phyloP scores from a whole-genome alignment of 305 asterid genomes.

The Solanum chacoense region DNA sequence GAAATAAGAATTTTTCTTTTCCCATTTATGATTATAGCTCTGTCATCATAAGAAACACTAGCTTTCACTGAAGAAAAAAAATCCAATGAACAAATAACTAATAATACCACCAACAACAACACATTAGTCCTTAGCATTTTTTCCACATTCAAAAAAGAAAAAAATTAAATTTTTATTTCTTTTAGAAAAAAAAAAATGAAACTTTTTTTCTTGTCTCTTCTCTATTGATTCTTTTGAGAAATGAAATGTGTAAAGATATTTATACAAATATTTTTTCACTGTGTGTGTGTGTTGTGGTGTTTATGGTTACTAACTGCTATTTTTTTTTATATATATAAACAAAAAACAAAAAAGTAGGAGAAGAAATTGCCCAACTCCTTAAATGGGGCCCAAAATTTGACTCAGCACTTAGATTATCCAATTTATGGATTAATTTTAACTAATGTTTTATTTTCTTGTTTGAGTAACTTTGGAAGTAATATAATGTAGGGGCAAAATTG shows the following conservation, averaged over 20 bases:
- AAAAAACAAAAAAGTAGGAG: background rate
- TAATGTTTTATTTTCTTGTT: background rate
- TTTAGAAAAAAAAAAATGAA: background rate
- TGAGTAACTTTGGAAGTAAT: background rate
- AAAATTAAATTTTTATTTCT: background rate
- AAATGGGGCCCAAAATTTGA: background rate
- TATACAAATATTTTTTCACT: background rate
- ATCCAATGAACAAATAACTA: constrained; percentile 17
- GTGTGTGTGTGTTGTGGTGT: background rate
- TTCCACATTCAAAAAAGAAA: background rate
- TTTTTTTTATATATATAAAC: background rate
- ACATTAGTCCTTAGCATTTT: constrained; percentile 24
- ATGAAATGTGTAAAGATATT: background rate
- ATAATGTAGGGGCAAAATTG: background rate
- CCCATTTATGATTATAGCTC: constrained; percentile 64
- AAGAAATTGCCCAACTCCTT: background rate
- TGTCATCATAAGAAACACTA: constrained; percentile 66
- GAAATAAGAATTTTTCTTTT: constrained; percentile 64
- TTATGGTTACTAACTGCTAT: background rate
- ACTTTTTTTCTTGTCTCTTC: background rate
- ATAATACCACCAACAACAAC: constrained; percentile 3
- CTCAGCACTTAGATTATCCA: background rate
- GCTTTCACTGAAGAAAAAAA: constrained; percentile 33
- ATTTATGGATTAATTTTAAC: background rate
- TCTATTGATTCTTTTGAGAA: constrained; percentile 24